phyloP scores from a whole-genome alignment of 225 moss, liverwort and hornwort species.

The Polytrichum formosum region DNA sequence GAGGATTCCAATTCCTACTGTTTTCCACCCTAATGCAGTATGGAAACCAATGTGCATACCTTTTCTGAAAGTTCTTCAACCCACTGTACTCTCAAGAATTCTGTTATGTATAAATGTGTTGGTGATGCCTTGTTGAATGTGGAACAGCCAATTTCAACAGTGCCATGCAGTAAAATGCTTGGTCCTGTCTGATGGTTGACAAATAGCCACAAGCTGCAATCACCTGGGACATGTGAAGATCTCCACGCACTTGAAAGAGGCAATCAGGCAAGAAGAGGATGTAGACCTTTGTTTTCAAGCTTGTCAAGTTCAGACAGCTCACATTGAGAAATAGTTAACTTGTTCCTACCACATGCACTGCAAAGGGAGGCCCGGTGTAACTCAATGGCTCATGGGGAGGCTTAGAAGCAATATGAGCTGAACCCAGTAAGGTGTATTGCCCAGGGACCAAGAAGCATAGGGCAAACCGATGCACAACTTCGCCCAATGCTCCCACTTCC shows the following conservation, averaged over 20 bases:
- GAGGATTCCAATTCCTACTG: too few relatives aligned
- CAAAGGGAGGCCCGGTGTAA: slow-evolving; percentile 94
- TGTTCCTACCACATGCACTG: slow-evolving; percentile 82
- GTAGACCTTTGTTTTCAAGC: background rate
- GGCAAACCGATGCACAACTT: slow-evolving; percentile 92
- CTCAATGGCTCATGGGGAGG: slow-evolving; percentile 63
- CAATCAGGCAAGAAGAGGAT: background rate
- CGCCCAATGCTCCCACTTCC: slow-evolving; percentile 84
- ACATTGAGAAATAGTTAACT: slow-evolving; percentile 34
- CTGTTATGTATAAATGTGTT: too few relatives aligned
- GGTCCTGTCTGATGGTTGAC: too few relatives aligned
- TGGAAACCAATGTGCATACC: too few relatives aligned
- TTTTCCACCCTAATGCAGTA: too few relatives aligned
- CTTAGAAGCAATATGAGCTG: slow-evolving; percentile 70
- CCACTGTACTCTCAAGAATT: too few relatives aligned
- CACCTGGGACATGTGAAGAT: background rate
- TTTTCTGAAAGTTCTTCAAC: too few relatives aligned
- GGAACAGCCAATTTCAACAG: too few relatives aligned
- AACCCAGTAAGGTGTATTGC: slow-evolving; percentile 87
- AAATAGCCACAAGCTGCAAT: background rate
- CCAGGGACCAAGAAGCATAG: slow-evolving; percentile 97
- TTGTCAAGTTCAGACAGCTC: slow-evolving; percentile 23
- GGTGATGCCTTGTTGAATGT: too few relatives aligned
- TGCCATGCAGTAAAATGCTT: too few relatives aligned
- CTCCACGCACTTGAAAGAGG: background rate